A percentile compares a stretch with the other conserved stretches of the same genome.
Conservation (phyloP, 2,329 filamentous ascomycete species). For the Microsporum ferrugineum region DNA sequence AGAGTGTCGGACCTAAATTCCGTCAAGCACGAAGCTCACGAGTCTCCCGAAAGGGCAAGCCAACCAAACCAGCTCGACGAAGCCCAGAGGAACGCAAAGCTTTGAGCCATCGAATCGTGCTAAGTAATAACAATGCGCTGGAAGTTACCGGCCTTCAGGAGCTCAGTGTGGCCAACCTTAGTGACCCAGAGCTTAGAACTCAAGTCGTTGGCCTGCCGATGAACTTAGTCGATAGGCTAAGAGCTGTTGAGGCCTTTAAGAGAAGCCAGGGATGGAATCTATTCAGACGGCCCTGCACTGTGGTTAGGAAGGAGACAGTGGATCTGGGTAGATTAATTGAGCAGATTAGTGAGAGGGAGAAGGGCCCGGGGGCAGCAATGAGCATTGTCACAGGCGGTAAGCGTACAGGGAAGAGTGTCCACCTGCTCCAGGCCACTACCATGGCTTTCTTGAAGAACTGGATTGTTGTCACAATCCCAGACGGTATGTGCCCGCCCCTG, state of each 20-base stretch:
- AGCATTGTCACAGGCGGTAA: constrained; percentile 62
- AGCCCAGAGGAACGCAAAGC: constrained; percentile 73
- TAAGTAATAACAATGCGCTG: constrained; percentile 89
- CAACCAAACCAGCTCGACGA: constrained; percentile 43
- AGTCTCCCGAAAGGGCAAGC: constrained; percentile 35
- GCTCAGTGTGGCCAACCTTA: constrained; percentile 46
- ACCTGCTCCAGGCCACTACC: constrained; percentile 71
- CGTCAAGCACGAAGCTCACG: constrained; percentile 31
- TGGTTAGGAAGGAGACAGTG: constrained; percentile 69
- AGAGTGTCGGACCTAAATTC: constrained; percentile 22
- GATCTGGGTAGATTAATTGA: constrained; percentile 54
- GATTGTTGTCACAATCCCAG: constrained; percentile 80
- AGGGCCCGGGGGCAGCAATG: constrained; percentile 28
- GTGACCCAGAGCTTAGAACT: constrained; percentile 47
- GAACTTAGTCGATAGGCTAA: constrained; percentile 62
- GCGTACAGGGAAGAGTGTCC: constrained; percentile 73
- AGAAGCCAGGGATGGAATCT: constrained; percentile 75
- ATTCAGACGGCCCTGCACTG: constrained; percentile 67
- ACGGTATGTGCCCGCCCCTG: constrained; percentile 50
- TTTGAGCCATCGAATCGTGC: constrained; percentile 73
- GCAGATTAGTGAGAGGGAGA: constrained; percentile 26
- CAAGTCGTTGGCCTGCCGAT: constrained; percentile 59
- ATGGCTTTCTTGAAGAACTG: constrained; percentile 73
- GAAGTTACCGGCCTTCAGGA: constrained; percentile 58
- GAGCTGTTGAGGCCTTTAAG: constrained; percentile 84